Evolutionary conservation across 495 filamentous ascomycete species (phyloP).

Genomic region (Tuber microsphaerosporum): DNA sequence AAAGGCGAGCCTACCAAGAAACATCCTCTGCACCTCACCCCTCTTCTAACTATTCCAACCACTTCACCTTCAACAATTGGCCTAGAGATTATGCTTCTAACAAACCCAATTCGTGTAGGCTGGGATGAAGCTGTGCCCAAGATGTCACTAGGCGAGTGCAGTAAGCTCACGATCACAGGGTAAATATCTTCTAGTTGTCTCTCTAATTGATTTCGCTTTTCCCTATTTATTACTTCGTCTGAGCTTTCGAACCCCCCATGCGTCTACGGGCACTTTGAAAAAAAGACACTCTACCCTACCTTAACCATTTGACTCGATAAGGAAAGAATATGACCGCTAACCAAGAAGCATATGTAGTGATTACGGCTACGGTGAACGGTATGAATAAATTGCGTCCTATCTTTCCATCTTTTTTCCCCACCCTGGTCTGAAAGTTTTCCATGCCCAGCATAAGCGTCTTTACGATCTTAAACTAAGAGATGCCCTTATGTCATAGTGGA

Average conservation of each 20-base stretch:
- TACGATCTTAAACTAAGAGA: conserved; percentile 21
- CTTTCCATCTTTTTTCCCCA: not conserved
- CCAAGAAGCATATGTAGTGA: conserved; percentile 46
- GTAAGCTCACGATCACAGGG: conserved; percentile 54
- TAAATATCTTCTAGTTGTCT: conserved; percentile 44
- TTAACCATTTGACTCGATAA: conserved; percentile 14
- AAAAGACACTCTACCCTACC: not conserved
- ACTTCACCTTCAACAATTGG: not conserved
- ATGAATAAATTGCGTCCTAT: conserved; percentile 39
- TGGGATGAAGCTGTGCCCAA: conserved; percentile 62
- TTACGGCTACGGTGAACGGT: conserved; percentile 57
- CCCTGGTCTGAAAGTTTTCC: not conserved
- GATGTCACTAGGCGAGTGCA: conserved; percentile 61
- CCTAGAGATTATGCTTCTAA: not conserved
- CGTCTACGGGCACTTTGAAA: not conserved
- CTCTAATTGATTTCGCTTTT: conserved; percentile 24
- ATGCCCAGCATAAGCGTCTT: conserved; percentile 5
- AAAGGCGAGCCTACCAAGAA: conserved; percentile 46
- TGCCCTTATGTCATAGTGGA: conserved; percentile 41
- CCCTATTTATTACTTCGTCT: conserved; percentile 8
- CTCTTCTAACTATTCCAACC: not conserved
- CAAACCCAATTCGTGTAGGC: conserved; percentile 44
- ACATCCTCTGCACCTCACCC: not conserved
- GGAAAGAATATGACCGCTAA: conserved; percentile 25
- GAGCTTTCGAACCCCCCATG: conserved; percentile 17